phyloP scores from a whole-genome alignment of 441 rosid species.

The Metrosideros polymorpha region DNA sequence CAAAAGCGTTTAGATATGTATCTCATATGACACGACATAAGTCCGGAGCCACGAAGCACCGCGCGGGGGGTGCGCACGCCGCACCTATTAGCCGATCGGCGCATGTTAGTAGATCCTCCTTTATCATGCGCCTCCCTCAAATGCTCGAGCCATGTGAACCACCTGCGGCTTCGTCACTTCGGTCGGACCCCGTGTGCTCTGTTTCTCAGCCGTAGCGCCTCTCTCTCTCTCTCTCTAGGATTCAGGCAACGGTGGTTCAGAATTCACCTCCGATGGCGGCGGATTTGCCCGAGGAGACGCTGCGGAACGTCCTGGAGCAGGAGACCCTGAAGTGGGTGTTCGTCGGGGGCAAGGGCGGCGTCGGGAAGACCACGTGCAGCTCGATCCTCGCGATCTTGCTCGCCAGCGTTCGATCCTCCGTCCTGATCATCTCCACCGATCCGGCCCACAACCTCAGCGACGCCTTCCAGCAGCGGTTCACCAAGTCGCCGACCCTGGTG shows the following conservation, averaged over 20 bases:
- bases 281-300: slow-evolving; percentile 56
- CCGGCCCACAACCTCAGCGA: slow-evolving; percentile 99
- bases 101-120: not conserved
- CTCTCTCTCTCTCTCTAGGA: not conserved
- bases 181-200: not conserved
- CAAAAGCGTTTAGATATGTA: not conserved
- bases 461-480: slow-evolving; percentile 95
- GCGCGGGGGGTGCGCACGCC: not conserved
- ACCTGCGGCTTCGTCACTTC: not conserved
- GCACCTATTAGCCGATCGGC: not conserved
- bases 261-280: slow-evolving; percentile 23
- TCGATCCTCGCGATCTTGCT: slow-evolving; percentile 76
- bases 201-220: not conserved
- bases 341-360: slow-evolving; percentile 99
- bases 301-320: slow-evolving; percentile 71
- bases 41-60: not conserved
- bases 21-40: not conserved
- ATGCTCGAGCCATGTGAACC: not conserved
- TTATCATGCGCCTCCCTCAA: not conserved
- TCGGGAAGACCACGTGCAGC: slow-evolving; percentile 97
- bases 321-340: slow-evolving; percentile 92
- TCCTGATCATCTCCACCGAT: slow-evolving; percentile 95
- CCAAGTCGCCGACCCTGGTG: slow-evolving; percentile 78
- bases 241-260: slow-evolving; percentile 1
- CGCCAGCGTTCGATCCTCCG: slow-evolving; percentile 77